Base-by-base conservation (phyloP, 495 filamentous ascomycete genomes). In the Penicillium soppii region DNA sequence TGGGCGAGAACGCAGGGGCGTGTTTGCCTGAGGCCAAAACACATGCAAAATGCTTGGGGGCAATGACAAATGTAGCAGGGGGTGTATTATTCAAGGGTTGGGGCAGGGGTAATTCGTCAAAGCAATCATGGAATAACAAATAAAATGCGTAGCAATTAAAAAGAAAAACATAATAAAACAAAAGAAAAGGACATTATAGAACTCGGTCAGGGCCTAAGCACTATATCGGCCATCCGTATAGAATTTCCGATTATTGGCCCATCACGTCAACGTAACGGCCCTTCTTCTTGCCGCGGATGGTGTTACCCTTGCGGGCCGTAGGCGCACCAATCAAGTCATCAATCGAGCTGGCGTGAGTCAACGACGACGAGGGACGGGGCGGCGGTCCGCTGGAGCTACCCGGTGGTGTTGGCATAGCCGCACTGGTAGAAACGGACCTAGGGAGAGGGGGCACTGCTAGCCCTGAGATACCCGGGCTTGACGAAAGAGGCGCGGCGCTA, bases 181-280 rank as follows among this genome's bases (percentile, higher is more conserved):
- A 63, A 69, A 50, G 54, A 58, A 67, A 66, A 56, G 47, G 51
- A 53, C 23, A 53, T 49, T 47, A 33, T 47, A 57, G 52, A 52
- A 46, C 57, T 22, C 41, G 40, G 13, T 16, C 42, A 8, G 29
- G 30, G 17, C 20, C 22, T 8, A 35, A 39, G 39, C 6, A 49
- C 38, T 35, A 47, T 21, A 50, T 49, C 35, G 29, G 36, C 21
- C 15, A 38, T 23, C 29, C 21, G 23, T 16, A 17, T 19, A 17
- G n/a, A n/a, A 35, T 15, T 12, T 27, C 40, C 38, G 32, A 37
- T 65, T 52, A 76, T 53, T 72, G 62, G 2, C 84, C 88, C 91
- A 97, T 96, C 50, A 96, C 89, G 79, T 97, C 91, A 19, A 97
- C 81, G 79, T 97, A 97, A 36, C 88, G 83, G 3, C 84, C 83